Base-by-base conservation (phyloP, 139 green algal species). In the Tetradesmus lagerheimii region DNA sequence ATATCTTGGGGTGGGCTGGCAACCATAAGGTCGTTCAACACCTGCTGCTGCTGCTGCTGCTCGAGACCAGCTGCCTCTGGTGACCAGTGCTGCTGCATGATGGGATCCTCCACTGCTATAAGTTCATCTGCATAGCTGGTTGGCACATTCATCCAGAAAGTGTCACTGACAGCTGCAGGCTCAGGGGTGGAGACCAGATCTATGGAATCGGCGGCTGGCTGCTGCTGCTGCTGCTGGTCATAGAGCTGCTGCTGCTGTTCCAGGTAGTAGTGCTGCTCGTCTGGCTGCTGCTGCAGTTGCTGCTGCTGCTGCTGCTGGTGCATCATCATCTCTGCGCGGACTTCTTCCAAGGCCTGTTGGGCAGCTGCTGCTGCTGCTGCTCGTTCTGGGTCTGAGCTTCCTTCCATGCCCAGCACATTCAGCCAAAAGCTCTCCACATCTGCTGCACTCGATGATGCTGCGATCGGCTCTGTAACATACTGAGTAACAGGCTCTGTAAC, bases 221-320 rank as follows among this genome's bases (percentile, higher is more conserved):
- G 57, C 57, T 71, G 57, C 57, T 71, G 57, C 57, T 71, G 57
- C 57, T 71, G 57, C 57, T 71, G 57, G n/a, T n/a, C n/a, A n/a
- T n/a, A n/a, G n/a, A n/a, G 50, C 50, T 64, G 50, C 50, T 64
- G 50, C 50, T 64, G 50, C 50, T 64, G 50, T 12, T 64, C 8
- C 50, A 25, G 50, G 8, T 64, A 12, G 14, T 16, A 1, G 14
- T 64, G 50, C 8, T 64, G 12, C 50, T 64, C 8, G 1, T 64
- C 8, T 12, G 12, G 50, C 50, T 64, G 50, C 50, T 64, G 50
- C 50, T 27, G 50, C 50, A 27, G 12, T 14, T 27, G 50, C 50
- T 64, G 50, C 50, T 64, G 15, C 50, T 64, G 50, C 23, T 71
- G 57, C 23, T 71, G 57, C 57, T 71, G 57, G 57, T 71, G 57